Percentiles rank a stretch among this genome's conserved stretches.
Evolutionary conservation across 208 protist genomes (phyloP).

Genomic region (Acanthamoeba lenticulata): DNA sequence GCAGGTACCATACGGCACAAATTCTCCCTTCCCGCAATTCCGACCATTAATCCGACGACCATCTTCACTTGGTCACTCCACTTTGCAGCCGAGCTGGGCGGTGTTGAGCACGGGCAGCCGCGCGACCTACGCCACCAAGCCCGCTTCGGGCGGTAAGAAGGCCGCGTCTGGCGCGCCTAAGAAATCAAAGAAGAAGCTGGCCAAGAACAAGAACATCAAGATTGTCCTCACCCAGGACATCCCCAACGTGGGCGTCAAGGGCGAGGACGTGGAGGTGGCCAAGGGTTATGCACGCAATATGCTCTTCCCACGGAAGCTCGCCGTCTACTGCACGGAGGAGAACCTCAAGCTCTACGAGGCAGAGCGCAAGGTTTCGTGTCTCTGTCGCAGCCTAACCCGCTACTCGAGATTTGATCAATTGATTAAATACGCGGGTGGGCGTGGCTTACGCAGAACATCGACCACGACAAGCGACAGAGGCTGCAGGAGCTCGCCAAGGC

Average conservation of each 20-base stretch:
- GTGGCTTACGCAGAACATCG: slow-evolving; percentile 31
- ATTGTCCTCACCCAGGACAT: slow-evolving; percentile 28
- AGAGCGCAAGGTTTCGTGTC: neutral
- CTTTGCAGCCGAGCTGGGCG: no score
- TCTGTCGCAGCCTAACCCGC: neutral
- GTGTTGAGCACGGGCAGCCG: no score
- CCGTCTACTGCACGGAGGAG: neutral
- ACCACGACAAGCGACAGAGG: neutral
- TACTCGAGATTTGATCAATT: no score
- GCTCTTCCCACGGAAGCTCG: slow-evolving; percentile 19
- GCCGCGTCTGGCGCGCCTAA: neutral
- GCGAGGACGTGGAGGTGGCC: slow-evolving; percentile 30
- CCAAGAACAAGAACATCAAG: slow-evolving; percentile 46
- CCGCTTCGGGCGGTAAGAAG: no score
- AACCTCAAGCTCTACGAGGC: slow-evolving; percentile 37
- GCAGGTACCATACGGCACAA: no score
- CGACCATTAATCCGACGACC: no score
- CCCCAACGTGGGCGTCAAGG: neutral
- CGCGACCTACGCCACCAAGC: no score
- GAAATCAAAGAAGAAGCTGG: neutral
- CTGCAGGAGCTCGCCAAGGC: neutral
- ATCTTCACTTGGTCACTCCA: no score
- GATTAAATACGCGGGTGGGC: no score
- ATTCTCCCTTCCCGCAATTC: no score
- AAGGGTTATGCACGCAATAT: slow-evolving; percentile 40